Evolutionary conservation across 257 asterid genomes (phyloP).

Genomic region (Cinchona pubescens): DNA sequence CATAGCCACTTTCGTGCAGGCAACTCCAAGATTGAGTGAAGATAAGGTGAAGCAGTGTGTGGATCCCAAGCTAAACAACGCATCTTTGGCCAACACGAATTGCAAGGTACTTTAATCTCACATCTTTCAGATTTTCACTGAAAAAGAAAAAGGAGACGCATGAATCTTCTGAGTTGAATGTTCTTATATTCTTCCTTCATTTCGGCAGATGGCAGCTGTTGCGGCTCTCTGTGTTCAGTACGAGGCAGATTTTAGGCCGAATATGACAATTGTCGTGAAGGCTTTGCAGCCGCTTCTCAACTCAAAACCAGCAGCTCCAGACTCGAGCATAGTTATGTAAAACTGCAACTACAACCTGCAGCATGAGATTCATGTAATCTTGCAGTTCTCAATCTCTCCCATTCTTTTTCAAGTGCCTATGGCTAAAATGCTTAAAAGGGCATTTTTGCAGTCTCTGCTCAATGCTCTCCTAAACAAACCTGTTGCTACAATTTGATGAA

Average conservation of each 20-base stretch:
- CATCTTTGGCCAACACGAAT: slow-evolving; percentile 76
- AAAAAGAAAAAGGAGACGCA: background rate
- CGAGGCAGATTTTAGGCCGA: slow-evolving; percentile 91
- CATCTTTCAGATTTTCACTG: background rate
- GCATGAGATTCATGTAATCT: slow-evolving; percentile 7
- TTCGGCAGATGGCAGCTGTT: slow-evolving; percentile 80
- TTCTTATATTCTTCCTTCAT: background rate
- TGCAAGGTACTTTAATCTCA: slow-evolving; percentile 54
- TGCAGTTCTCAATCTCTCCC: background rate
- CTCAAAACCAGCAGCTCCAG: slow-evolving; percentile 62
- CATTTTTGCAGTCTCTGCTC: background rate
- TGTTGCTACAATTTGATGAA: slow-evolving; percentile 15
- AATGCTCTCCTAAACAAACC: slow-evolving; percentile 5
- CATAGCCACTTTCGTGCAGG: slow-evolving; percentile 36
- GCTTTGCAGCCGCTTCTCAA: slow-evolving; percentile 92
- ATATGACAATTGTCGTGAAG: slow-evolving; percentile 93
- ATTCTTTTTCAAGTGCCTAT: background rate
- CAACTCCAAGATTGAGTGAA: slow-evolving; percentile 90
- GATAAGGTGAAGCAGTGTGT: slow-evolving; percentile 93
- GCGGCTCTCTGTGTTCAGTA: slow-evolving; percentile 97
- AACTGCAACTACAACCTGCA: slow-evolving; percentile 1
- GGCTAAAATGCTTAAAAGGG: background rate
- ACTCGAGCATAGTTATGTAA: slow-evolving; percentile 28
- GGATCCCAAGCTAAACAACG: slow-evolving; percentile 71
- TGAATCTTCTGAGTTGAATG: background rate